These are phyloP conservation scores for Aureobasidium pullulans DNA, from an alignment of 2,329 filamentous ascomycete genomes.

Conservation along the genomic window DNA sequence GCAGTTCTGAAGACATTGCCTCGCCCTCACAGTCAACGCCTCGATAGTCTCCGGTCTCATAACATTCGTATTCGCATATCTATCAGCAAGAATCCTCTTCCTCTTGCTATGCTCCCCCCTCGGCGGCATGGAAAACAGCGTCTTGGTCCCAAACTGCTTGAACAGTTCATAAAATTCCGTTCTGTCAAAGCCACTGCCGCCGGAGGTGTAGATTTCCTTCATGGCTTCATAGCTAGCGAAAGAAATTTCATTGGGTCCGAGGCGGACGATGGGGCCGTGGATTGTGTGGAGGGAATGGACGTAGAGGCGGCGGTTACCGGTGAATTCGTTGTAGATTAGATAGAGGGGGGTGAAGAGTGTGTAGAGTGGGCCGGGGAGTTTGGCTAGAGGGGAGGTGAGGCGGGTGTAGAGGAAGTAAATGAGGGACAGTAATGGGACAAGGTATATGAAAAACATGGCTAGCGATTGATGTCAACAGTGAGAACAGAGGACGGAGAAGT, in stretches of 20 bases:
- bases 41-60: constrained; percentile 12
- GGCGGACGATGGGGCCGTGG: constrained; percentile 25
- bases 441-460: constrained; percentile 4
- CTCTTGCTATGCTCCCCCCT: constrained; percentile 9
- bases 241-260: constrained; percentile 24
- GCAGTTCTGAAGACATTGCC: constrained; percentile 14
- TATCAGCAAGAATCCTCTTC: constrained; percentile 15
- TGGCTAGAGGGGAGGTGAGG: constrained; percentile 19
- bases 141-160: constrained; percentile 15
- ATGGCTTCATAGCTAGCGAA: constrained; percentile 23
- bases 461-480: neutral
- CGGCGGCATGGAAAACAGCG: constrained; percentile 16
- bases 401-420: constrained; percentile 6
- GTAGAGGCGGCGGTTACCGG: constrained; percentile 31
- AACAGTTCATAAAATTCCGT: constrained; percentile 19
- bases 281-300: constrained; percentile 30
- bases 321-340: constrained; percentile 31
- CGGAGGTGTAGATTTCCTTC: constrained; percentile 25
- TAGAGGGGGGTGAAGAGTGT: constrained; percentile 21
- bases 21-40: constrained; percentile 6
- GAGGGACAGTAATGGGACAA: neutral
- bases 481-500: neutral
- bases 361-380: constrained; percentile 24
- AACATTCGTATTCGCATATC: constrained; percentile 17
- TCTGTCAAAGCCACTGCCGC: constrained; percentile 23